Evolutionary conservation across 768 basidiomycete species (phyloP), one percentile per base, ranked within the genome.

Genomic region (Phanerodontia chrysosporium): DNA sequence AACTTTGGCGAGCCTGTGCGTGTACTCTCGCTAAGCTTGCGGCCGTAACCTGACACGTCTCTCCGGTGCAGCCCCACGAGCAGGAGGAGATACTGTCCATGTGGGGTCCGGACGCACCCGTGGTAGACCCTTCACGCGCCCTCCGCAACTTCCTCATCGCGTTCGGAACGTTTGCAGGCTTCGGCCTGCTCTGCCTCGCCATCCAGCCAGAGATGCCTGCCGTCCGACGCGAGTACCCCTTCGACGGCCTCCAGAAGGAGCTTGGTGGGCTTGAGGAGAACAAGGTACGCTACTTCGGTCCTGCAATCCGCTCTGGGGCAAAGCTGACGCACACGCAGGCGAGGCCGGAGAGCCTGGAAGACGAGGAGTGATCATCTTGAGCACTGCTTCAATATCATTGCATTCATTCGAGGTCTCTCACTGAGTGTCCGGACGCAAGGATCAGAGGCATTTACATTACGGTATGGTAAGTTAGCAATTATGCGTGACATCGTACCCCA

Each of bases 91-190:
- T 89, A 24, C 72, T 87, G 57, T 90, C 88, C 36, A 90, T 94
- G 88, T 93, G 90, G 90, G 90, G 90, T 25, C 90, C 90, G 22
- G 92, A 94, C 66, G 75, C 83, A 28, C 81, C 91, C 42, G 78
- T 79, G 22, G 74, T 90, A 13, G 73, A 78, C 13, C 85, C 89
- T 25, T 71, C 78, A 7, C 78, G 70, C 1, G 91, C 92, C 7
- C 70, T 87, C 35, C 77, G 80, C 51, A 87, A 88, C 46, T 88
- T 94, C 68, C 64, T 80, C 13, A 70, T 86, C 53, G 90, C 84
- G 0, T 73, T 78, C 21, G 69, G 80, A 25, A 81, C 80, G n/a
- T 89, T 94, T 62, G 76, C 86, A 44, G 75, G 78, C 2, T 81
- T 87, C 60, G 90, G 84, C 2, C 76, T 83, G 55, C 59, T 84